Evolutionary conservation across 441 rosid species (phyloP).

Genomic region (Populus hybrid): DNA sequence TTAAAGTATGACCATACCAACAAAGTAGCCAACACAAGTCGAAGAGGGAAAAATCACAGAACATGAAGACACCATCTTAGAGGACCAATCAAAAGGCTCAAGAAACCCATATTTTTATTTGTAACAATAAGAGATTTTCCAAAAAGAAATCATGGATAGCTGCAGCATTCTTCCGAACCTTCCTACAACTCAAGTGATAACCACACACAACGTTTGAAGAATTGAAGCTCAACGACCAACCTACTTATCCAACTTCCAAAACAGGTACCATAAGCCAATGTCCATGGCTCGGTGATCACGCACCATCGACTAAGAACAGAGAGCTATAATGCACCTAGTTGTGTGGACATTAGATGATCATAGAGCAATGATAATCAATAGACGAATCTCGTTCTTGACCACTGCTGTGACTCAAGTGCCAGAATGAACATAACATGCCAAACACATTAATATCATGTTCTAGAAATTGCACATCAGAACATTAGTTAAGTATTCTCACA

Average conservation of each 20-base stretch:
- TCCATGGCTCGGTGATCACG: background rate
- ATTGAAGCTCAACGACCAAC: background rate
- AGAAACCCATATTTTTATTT: background rate
- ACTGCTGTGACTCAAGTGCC: background rate
- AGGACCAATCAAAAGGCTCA: background rate
- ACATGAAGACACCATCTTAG: background rate
- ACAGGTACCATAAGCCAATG: background rate
- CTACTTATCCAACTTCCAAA: constrained; percentile 5
- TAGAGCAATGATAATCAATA: background rate
- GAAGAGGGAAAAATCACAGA: background rate
- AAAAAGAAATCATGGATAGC: background rate
- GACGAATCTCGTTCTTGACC: background rate
- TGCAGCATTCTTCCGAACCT: background rate
- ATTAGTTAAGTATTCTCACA: background rate
- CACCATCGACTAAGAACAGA: background rate
- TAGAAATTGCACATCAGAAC: background rate
- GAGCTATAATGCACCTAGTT: background rate
- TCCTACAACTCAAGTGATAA: background rate
- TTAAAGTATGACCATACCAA: background rate
- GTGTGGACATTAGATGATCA: background rate
- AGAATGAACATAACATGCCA: background rate
- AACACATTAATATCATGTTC: background rate
- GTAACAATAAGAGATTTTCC: background rate
- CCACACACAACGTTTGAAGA: background rate
- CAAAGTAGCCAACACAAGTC: background rate